Evolutionary conservation across 345 rosid species (phyloP).

Genomic region (Gossypium arboreum): DNA sequence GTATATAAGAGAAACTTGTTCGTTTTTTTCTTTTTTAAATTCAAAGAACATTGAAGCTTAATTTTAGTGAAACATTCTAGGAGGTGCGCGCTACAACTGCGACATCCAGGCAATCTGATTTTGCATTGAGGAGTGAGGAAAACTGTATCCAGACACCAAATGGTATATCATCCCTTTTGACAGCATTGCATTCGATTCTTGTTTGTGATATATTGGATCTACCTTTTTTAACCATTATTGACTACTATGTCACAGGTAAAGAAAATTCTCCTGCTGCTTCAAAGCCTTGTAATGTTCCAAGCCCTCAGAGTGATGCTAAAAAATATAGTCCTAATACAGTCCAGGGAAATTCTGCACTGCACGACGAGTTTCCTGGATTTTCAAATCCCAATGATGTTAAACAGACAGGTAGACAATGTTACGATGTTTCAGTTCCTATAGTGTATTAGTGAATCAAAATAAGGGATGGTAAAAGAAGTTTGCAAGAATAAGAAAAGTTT

Average conservation of each 20-base stretch:
- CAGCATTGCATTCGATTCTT: conserved; percentile 18
- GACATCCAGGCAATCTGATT: conserved; percentile 33
- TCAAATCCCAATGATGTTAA: conserved; percentile 52
- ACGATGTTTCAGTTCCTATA: conserved; percentile 12
- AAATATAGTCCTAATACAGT: conserved; percentile 33
- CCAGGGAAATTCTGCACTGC: conserved; percentile 37
- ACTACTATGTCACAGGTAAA: conserved; percentile 39
- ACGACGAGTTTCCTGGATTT: conserved; percentile 73
- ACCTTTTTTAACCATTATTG: conserved; percentile 10
- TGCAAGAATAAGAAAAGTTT: not conserved
- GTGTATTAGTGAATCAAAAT: not conserved
- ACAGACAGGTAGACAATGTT: conserved; percentile 47
- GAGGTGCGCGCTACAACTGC: conserved; percentile 40
- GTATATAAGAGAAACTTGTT: not conserved
- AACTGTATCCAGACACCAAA: conserved; percentile 36
- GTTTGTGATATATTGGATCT: conserved; percentile 10
- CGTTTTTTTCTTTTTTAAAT: conserved; percentile 7
- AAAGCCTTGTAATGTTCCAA: conserved; percentile 33
- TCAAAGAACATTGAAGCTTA: conserved; percentile 21
- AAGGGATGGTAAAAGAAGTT: not conserved
- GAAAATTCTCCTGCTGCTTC: conserved; percentile 31
- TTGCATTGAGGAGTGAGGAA: conserved; percentile 44
- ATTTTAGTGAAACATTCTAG: conserved; percentile 34
- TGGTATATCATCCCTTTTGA: conserved; percentile 37
- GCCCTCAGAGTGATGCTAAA: conserved; percentile 29